These are phyloP conservation scores for Nemania sp. DNA, from an alignment of 2,329 filamentous ascomycete genomes.

Conservation along the genomic window DNA sequence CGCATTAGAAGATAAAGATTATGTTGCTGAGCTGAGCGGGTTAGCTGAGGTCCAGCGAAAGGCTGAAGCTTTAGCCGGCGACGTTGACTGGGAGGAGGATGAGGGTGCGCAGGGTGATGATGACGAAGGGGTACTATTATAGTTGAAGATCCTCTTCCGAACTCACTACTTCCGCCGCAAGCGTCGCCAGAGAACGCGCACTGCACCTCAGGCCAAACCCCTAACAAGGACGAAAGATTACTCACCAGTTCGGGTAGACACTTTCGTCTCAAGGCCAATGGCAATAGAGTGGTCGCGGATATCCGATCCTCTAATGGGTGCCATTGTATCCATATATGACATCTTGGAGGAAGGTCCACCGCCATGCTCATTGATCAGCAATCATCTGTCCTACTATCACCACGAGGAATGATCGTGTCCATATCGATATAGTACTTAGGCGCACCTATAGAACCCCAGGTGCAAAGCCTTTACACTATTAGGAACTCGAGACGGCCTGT, in stretches of 20 bases:
- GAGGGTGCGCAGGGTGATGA: conserved; percentile 34
- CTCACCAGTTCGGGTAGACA: conserved; percentile 34
- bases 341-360: conserved; percentile 28
- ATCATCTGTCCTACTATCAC: background rate
- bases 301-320: conserved; percentile 22
- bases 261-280: conserved; percentile 28
- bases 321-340: conserved; percentile 31
- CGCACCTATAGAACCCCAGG: background rate
- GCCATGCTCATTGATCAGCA: background rate
- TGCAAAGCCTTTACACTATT: background rate
- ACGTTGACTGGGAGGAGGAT: conserved; percentile 42
- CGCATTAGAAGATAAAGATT: conserved; percentile 74
- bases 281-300: conserved; percentile 15
- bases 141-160: conserved; percentile 31
- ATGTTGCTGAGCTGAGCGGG: conserved; percentile 69
- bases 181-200: conserved; percentile 28
- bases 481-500: background rate
- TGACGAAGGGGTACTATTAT: conserved; percentile 41
- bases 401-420: background rate
- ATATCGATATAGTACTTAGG: conserved; percentile 11
- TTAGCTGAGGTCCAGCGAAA: conserved; percentile 41
- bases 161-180: conserved; percentile 27
- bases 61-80: conserved; percentile 35
- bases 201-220: too few species aligned
- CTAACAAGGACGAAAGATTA: too few species aligned